Percentiles rank a stretch among this genome's conserved stretches.
phyloP scores from a whole-genome alignment of 148 eudicot species.

The Rhododendron mucronatum region DNA sequence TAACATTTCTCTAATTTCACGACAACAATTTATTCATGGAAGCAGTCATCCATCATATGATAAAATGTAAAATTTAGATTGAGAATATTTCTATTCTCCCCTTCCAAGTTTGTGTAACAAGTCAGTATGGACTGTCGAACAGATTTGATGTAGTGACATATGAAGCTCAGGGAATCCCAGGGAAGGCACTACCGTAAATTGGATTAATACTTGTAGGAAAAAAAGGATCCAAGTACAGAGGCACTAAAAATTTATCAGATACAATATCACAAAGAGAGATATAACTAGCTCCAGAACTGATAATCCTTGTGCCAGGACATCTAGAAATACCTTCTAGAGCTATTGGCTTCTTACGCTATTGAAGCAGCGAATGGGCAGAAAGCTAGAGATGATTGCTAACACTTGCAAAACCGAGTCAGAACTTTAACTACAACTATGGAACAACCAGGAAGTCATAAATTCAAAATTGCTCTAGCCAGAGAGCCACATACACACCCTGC shows the following conservation, averaged over 20 bases:
- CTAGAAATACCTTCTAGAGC: neutral
- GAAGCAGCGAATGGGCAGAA: neutral
- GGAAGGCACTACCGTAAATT: neutral
- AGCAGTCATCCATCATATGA: neutral
- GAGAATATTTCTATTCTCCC: neutral
- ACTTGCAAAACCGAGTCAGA: neutral
- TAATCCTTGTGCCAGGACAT: neutral
- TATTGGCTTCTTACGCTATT: neutral
- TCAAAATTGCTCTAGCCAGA: neutral
- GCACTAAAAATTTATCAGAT: neutral
- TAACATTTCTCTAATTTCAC: neutral
- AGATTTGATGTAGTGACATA: neutral
- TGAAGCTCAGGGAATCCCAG: neutral
- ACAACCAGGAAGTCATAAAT: neutral
- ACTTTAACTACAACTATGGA: neutral
- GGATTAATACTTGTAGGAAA: neutral
- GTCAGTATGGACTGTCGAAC: neutral
- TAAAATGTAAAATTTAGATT: neutral
- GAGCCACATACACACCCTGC: neutral
- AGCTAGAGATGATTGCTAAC: neutral
- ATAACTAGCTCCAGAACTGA: conserved; percentile 1
- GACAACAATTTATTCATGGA: conserved; percentile 2
- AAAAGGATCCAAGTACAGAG: neutral
- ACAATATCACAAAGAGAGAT: neutral
- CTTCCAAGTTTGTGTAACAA: neutral